Evolutionary conservation across 352 stramenopile species (phyloP), one percentile per base, ranked within the genome.

Genomic region (Lagenidium sp.): DNA sequence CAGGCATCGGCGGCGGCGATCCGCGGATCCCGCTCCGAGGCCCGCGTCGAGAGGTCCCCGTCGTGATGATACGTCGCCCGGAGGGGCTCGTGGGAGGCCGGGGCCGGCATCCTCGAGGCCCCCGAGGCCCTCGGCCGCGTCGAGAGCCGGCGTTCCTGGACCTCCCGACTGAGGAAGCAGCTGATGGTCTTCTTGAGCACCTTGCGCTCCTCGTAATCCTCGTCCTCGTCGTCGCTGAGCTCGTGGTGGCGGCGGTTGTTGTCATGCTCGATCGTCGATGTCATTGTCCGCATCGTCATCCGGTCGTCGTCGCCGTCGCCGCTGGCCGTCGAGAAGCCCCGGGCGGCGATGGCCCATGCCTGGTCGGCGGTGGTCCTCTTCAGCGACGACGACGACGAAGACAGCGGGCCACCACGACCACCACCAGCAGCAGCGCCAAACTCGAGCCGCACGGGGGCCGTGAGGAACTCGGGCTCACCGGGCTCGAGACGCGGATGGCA

Each of bases 121-220:
- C n/a, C n/a, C n/a, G n/a, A n/a, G n/a, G n/a, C n/a, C n/a, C n/a
- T n/a, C n/a, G n/a, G n/a, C n/a, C n/a, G n/a, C n/a, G n/a, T n/a
- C n/a, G n/a, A n/a, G 18, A 68, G 46, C 44, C 60, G 65, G 15
- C 60, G 60, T 44, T 82, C 63, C 15, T 39, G 48, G 3, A 68
- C 53, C 42, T 82, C 74, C 20, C 70, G 71, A 22, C 67, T 53
- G 16, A 67, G 23, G 44, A 86, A 68, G 43, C 57, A 62, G 22
- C 70, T 84, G 36, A 60, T 56, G 1, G 63, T 68, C 44, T 84
- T 81, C 46, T 78, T 78, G 13, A 82, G 55, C 11, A 68, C 51
- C 15, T 65, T 47, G 42, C 63, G 60, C 50, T 80, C 68, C 23
- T 72, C 64, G 47, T 76, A 64, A 29, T 62, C 42, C 6, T 65